Percentiles rank a stretch among this genome's conserved stretches.
Evolutionary conservation across 306 rosid species (phyloP).

Genomic region (Prosopis cineraria): DNA sequence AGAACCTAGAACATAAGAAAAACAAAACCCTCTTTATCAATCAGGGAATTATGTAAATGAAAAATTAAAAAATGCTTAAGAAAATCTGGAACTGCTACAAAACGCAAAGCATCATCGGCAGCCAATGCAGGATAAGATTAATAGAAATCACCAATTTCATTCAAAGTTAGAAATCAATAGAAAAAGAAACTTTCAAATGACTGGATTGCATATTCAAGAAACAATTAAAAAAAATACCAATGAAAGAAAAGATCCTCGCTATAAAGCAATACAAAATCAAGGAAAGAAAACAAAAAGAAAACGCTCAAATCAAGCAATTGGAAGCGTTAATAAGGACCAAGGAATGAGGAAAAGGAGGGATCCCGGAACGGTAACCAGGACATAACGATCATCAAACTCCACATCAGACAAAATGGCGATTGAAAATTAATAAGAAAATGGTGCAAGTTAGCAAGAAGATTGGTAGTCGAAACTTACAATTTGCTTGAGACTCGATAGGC

Average conservation of each 20-base stretch:
- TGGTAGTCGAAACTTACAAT: background rate
- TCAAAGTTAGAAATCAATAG: background rate
- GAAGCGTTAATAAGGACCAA: background rate
- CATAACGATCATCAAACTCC: background rate
- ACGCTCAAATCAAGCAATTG: conserved; percentile 3
- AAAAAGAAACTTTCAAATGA: background rate
- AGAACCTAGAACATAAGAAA: no score
- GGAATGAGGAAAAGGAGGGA: background rate
- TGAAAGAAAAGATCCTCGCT: background rate
- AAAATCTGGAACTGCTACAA: conserved; percentile 26
- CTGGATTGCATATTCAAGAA: background rate
- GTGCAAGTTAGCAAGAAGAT: background rate
- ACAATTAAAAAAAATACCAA: conserved; percentile 12
- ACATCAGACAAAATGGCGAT: background rate
- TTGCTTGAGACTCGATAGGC: background rate
- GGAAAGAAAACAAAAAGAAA: background rate
- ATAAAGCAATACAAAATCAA: background rate
- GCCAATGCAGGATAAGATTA: background rate
- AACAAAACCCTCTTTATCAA: background rate
- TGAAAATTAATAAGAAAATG: background rate
- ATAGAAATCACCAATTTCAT: background rate
- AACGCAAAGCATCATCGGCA: background rate
- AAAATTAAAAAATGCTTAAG: background rate
- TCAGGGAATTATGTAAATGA: background rate
- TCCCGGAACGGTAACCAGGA: background rate